phyloP scores from a whole-genome alignment of 2,329 filamentous ascomycete genomes.

The Colletotrichum zoysiae region DNA sequence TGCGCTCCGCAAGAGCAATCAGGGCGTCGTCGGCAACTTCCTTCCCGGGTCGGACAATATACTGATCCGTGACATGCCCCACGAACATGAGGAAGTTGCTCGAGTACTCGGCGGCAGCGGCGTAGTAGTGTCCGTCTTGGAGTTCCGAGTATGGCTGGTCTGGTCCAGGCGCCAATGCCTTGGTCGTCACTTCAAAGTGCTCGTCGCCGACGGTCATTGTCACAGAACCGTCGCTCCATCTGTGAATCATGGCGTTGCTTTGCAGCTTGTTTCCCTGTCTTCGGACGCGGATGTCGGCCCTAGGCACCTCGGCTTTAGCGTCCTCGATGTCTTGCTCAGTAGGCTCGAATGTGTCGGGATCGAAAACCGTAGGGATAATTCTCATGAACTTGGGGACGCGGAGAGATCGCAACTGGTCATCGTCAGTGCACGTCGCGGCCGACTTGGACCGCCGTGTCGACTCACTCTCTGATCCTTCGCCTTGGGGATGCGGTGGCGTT shows the following conservation, averaged over 20 bases:
- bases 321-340: constrained; percentile 67
- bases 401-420: constrained; percentile 73
- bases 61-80: constrained; percentile 81
- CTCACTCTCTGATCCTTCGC: constrained; percentile 77
- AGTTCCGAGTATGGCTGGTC: constrained; percentile 73
- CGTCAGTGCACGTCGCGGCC: constrained; percentile 16
- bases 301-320: constrained; percentile 66
- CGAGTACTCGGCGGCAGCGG: constrained; percentile 77
- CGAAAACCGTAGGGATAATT: constrained; percentile 76
- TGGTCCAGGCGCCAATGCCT: constrained; percentile 73
- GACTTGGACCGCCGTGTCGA: constrained; percentile 25
- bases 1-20: constrained; percentile 73
- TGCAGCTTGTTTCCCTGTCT: constrained; percentile 75
- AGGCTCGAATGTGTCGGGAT: constrained; percentile 74
- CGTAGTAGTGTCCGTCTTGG: constrained; percentile 81
- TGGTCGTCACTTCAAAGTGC: constrained; percentile 81
- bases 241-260: constrained; percentile 80
- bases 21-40: constrained; percentile 79
- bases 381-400: constrained; percentile 80
- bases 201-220: constrained; percentile 81
- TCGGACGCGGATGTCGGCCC: constrained; percentile 77
- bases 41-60: constrained; percentile 76
- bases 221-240: constrained; percentile 84
- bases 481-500: constrained; percentile 78
- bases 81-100: constrained; percentile 78